A percentile compares a stretch with the other conserved stretches of the same genome.
phyloP scores from a whole-genome alignment of 2,329 filamentous ascomycete genomes.

The Penicillium frequentans region DNA sequence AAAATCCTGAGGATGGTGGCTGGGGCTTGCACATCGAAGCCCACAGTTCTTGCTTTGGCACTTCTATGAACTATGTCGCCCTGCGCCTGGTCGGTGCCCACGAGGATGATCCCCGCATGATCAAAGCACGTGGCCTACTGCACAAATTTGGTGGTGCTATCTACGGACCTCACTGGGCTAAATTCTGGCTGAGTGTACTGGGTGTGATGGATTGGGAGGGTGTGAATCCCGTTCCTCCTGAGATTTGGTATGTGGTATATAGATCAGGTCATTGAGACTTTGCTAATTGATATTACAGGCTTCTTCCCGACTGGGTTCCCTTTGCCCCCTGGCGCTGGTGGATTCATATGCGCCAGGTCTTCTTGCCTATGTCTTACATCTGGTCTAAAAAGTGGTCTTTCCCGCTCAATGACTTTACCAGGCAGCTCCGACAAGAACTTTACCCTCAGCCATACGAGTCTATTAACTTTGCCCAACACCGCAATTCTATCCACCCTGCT shows the following conservation, averaged over 20 bases:
- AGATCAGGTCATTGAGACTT: neutral
- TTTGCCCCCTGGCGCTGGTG: conserved; percentile 93
- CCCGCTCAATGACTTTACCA: conserved; percentile 72
- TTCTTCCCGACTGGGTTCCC: conserved; percentile 86
- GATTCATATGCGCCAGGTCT: conserved; percentile 98
- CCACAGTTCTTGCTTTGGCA: conserved; percentile 89
- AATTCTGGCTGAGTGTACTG: conserved; percentile 87
- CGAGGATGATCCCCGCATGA: conserved; percentile 79
- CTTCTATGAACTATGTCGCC: conserved; percentile 79
- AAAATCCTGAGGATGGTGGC: conserved; percentile 84
- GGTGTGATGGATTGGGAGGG: conserved; percentile 86
- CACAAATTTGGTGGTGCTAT: conserved; percentile 84
- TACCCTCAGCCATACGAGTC: conserved; percentile 75
- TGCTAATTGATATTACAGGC: conserved; percentile 37
- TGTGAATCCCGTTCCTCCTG: conserved; percentile 90
- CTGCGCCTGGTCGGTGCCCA: conserved; percentile 80
- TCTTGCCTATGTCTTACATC: conserved; percentile 84
- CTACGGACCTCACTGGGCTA: conserved; percentile 90
- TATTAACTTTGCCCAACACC: conserved; percentile 74
- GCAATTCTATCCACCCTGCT: conserved; percentile 74
- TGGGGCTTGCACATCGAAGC: conserved; percentile 97
- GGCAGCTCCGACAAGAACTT: conserved; percentile 73
- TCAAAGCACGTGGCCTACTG: conserved; percentile 77
- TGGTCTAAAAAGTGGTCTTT: conserved; percentile 81
- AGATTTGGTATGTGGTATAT: conserved; percentile 67